Evolutionary conservation across 2,329 filamentous ascomycete genomes (phyloP).

Genomic region (Trichoderma sp.): DNA sequence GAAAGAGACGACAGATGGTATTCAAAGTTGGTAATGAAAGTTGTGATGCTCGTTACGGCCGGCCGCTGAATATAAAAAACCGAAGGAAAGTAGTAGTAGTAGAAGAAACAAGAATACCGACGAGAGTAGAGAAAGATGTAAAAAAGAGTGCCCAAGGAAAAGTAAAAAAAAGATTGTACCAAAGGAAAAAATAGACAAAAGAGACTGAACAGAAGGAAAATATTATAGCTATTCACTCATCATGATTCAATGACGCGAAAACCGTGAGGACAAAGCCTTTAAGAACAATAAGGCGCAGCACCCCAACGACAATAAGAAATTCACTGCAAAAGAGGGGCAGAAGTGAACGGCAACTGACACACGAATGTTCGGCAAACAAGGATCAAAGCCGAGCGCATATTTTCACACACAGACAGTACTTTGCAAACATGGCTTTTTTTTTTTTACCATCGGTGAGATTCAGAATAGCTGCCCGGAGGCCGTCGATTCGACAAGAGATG

Average conservation of each 20-base stretch:
- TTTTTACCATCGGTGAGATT: not conserved
- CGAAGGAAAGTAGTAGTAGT: not conserved
- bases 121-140: not conserved
- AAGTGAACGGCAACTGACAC: not conserved
- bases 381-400: not conserved
- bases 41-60: constrained; percentile 16
- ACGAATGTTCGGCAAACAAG: not conserved
- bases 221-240: not conserved
- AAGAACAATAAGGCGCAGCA: constrained; percentile 3
- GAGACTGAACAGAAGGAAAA: not conserved
- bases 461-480: not conserved
- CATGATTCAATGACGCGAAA: not conserved
- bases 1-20: constrained; percentile 22
- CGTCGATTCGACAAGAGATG: constrained; percentile 12
- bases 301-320: constrained; percentile 7
- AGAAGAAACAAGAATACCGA: not conserved
- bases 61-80: constrained; percentile 6
- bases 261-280: not conserved
- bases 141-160: not conserved
- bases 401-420: not conserved
- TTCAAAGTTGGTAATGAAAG: constrained; percentile 18
- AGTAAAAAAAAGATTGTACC: not conserved
- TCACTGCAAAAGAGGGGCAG: not conserved
- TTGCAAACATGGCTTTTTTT: not conserved
- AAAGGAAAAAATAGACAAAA: not conserved